Base-by-base conservation (phyloP, 1,139 yeast species). In the Hemisphaericaspora xylanilytica region DNA sequence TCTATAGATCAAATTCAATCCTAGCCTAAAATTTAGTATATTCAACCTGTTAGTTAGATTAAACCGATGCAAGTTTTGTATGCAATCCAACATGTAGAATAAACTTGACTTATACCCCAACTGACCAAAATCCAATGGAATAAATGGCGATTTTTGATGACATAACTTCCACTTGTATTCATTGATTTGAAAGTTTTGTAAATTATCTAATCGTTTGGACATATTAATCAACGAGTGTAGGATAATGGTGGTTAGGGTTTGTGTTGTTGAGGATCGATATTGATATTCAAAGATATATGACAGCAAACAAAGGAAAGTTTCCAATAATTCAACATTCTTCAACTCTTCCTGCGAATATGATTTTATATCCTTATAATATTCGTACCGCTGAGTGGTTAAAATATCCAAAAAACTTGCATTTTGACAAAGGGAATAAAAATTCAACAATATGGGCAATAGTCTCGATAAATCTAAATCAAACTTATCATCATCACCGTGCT, bases 131-230 rank as follows among this genome's bases (percentile, higher is more conserved):
- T 57, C 59, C 15, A 49, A 49, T 3, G 70, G 70, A 2, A 70
- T 49, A 13, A 65, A 46, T 1, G 75, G 75, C 5, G 45, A 31
- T 38, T 58, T 61, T 37, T 70, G 75, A 43, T 65, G 75, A 35
- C 72, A 65, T 33, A 70, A 46, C 43, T 70, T 70, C 71, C 73
- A 69, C 36, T 59, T 59, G 43, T 57, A 61, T 44, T 70, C 75
- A 39, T 70, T 59, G 16, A 71, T 63, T 18, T 53, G 54, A 27
- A 48, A 53, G 1, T 49, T 41, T 8, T 50, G 42, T 4, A 63
- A 43, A 10, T 43, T 43, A 4, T 50, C 46, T n/a, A 55, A 16
- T 7, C 28, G 16, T 1, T 48, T 25, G 0, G 63, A 53, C 10
- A 68, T 44, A 37, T 51, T 56, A 28, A 62, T 49, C 36, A 65